Conservation (phyloP, 2,329 filamentous ascomycete species). For the Colletotrichum orbiculare region DNA sequence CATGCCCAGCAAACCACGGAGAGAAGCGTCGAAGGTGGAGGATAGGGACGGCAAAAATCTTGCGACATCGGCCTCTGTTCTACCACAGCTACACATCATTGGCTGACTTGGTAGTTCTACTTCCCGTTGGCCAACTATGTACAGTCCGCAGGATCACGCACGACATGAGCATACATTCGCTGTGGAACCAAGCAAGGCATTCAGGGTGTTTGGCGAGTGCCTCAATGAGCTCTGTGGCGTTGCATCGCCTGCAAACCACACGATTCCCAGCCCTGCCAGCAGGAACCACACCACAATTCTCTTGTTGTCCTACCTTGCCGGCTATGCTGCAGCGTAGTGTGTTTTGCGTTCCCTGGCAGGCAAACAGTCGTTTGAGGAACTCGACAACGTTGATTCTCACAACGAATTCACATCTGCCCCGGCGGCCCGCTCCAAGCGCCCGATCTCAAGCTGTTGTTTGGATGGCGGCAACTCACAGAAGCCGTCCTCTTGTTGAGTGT, state of each 20-base stretch:
- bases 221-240: constrained; percentile 6
- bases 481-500: not conserved
- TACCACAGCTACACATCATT: not conserved
- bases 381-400: not conserved
- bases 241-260: not conserved
- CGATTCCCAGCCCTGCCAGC: constrained; percentile 10
- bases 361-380: constrained; percentile 7
- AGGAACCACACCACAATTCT: not conserved
- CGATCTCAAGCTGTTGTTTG: constrained; percentile 12
- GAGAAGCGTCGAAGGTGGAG: too few relatives aligned
- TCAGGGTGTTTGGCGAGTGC: not conserved
- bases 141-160: not conserved
- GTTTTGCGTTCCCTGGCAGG: constrained; percentile 3
- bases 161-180: not conserved
- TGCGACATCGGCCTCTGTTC: constrained; percentile 18
- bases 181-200: not conserved
- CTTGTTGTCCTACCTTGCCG: too few relatives aligned
- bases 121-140: not conserved
- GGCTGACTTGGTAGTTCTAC: not conserved
- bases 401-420: not conserved
- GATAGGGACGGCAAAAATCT: not conserved
- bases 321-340: not conserved
- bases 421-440: constrained; percentile 4
- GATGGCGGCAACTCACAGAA: constrained; percentile 4
- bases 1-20: too few relatives aligned